Percentiles rank a stretch among this genome's conserved stretches.
Conservation (phyloP, 108 stramenopile genomes). For the Skeletonema tropicum region DNA sequence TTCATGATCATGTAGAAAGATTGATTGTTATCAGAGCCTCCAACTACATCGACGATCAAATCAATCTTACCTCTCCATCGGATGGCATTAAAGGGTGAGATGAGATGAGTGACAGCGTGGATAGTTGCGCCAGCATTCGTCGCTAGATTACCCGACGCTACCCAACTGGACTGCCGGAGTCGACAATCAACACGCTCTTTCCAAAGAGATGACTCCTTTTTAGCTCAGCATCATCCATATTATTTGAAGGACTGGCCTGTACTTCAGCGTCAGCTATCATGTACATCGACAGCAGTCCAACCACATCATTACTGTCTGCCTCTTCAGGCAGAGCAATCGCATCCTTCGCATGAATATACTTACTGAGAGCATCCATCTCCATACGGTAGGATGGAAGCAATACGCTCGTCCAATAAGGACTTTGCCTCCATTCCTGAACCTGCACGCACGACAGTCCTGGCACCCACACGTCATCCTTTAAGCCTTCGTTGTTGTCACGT, state of each 20-base stretch:
- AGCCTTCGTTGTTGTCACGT: not conserved
- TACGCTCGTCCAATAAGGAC: slow-evolving; percentile 26
- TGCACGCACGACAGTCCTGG: not conserved
- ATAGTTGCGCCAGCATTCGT: slow-evolving; percentile 55
- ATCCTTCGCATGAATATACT: slow-evolving; percentile 35
- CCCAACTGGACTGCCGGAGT: slow-evolving; percentile 58
- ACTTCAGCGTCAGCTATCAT: slow-evolving; percentile 55
- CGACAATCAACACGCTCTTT: slow-evolving; percentile 66
- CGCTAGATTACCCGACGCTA: slow-evolving; percentile 66
- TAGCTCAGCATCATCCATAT: not conserved
- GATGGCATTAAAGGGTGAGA: not conserved
- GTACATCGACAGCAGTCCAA: slow-evolving; percentile 71
- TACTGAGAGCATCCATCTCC: slow-evolving; percentile 74
- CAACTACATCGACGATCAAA: not conserved
- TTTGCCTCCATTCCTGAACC: not conserved
- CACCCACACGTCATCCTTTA: not conserved
- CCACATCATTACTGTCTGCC: slow-evolving; percentile 44
- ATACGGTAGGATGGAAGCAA: slow-evolving; percentile 59
- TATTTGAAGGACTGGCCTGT: no score
- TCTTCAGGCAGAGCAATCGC: slow-evolving; percentile 59
- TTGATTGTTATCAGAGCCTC: not conserved
- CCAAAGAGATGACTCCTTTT: slow-evolving; percentile 48
- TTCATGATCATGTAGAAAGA: not conserved
- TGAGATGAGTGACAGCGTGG: slow-evolving; percentile 22
- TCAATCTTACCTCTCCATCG: not conserved